Evolutionary conservation across 2,329 filamentous ascomycete genomes (phyloP).

Genomic region (Ophiosphaerella korrae): DNA sequence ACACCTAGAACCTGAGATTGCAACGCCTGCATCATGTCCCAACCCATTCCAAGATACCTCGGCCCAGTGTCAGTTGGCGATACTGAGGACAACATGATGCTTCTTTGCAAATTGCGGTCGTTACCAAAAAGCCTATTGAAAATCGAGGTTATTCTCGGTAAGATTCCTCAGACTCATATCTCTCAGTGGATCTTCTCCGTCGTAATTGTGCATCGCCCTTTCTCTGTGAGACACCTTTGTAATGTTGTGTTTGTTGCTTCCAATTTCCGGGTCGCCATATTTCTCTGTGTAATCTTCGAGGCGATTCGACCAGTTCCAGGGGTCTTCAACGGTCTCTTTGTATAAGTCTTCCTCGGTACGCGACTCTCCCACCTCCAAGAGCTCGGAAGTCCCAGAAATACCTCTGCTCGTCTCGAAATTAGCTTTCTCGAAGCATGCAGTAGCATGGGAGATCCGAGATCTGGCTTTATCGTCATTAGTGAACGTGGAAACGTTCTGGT

Average conservation of each 20-base stretch:
- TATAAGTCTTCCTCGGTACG: neutral
- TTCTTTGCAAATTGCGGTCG: neutral
- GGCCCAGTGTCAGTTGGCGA: neutral
- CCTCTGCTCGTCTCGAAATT: constrained; percentile 10
- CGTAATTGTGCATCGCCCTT: constrained; percentile 12
- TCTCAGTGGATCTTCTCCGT: constrained; percentile 8
- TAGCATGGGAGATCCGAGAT: constrained; percentile 10
- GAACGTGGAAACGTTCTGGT: neutral
- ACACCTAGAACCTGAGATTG: too few species aligned
- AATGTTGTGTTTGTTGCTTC: constrained; percentile 16
- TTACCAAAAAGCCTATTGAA: neutral
- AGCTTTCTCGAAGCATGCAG: constrained; percentile 16
- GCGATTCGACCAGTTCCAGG: constrained; percentile 12
- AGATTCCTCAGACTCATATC: neutral
- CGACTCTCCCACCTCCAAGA: constrained; percentile 7
- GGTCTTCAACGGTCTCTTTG: constrained; percentile 6
- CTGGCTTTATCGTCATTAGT: constrained; percentile 12
- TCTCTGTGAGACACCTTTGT: constrained; percentile 16
- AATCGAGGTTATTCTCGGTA: neutral
- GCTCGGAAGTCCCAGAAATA: constrained; percentile 7
- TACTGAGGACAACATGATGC: neutral
- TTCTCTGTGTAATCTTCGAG: constrained; percentile 8
- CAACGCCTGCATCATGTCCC: too few species aligned
- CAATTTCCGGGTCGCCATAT: constrained; percentile 6
- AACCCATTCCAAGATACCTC: too few species aligned